These are phyloP conservation scores for Stevia rebaudiana DNA, from an alignment of 140 eudicot species.

Conservation along the genomic window DNA sequence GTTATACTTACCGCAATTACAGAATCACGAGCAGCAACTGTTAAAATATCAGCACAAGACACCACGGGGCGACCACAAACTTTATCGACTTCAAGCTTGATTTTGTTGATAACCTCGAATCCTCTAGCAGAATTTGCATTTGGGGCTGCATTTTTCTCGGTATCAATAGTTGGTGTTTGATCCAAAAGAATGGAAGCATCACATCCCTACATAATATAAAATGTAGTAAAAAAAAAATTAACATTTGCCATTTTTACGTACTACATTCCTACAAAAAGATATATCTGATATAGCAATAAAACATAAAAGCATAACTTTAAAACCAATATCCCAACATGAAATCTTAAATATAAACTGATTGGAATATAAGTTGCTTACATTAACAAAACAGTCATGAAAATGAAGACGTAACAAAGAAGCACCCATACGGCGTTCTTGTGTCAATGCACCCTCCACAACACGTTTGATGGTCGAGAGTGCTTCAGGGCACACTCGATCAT, in stretches of 20 bases:
- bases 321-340: no score
- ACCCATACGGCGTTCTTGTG: slow-evolving; percentile 29
- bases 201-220: slow-evolving; percentile 23
- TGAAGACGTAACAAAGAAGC: slow-evolving; percentile 32
- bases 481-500: slow-evolving; percentile 18
- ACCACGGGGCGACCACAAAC: no score
- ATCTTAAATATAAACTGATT: not conserved
- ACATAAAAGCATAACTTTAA: no score
- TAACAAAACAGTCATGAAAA: no score
- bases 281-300: no score
- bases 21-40: no score
- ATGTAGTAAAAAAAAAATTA: no score
- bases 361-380: not conserved
- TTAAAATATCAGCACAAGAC: no score
- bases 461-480: slow-evolving; percentile 26
- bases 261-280: no score
- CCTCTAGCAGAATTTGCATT: slow-evolving; percentile 23
- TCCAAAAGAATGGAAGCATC: slow-evolving; percentile 33
- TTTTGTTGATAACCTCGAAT: no score
- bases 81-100: no score
- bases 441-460: slow-evolving; percentile 22
- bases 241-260: no score
- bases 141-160: slow-evolving; percentile 21
- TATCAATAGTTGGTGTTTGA: slow-evolving; percentile 10
- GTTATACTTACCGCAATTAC: slow-evolving; percentile 27